Evolutionary conservation across 129 eudicot genomes (phyloP), one percentile per base, ranked within the genome.

Genomic region (Lonicera japonica): DNA sequence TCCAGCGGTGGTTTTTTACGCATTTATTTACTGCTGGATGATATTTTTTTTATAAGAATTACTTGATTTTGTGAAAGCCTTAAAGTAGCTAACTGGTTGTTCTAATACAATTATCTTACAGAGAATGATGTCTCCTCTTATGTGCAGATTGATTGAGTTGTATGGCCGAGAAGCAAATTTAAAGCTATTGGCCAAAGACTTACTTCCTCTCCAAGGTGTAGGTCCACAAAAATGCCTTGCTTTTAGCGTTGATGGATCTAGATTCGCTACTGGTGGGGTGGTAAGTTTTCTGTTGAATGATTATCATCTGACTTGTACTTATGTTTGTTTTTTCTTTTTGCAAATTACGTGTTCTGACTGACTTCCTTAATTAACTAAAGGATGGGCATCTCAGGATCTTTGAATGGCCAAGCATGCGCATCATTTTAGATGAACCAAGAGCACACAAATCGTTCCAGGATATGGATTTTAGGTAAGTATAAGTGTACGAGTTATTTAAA

Each of bases 311-410:
- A 11, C 47, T 16, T 43, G 39, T 0, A 47, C 54, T 56, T 73
- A 22, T 60, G 19, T 21, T 75, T 20, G 6, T 29, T 29, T 29
- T 29, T 29, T 29, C 36, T 29, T 70, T 72, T 56, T 6, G 4
- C 36, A 25, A 43, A n/a, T 41, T 19, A 14, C 24, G 40, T 57
- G 47, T 65, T 25, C 58, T 51, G 21, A 54, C 61, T 63, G 20
- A 14, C 19, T 82, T 69, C 54, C 70, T 68, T 70, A 24, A 77
- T 48, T 65, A 51, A 55, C 43, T 59, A 58, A 74, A 94, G 99
- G 99, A 94, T 71, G 99, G 99, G 67, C 82, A 79, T 78, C 92
- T 94, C 56, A 86, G 96, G 77, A 82, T 94, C 50, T 87, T 88
- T 50, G 99, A 88, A 68, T 94, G 96, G 99, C 96, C 99, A 72